These are phyloP conservation scores for Penicillium sp. DNA, from an alignment of 2,329 filamentous ascomycete species.

Conservation along the genomic window DNA sequence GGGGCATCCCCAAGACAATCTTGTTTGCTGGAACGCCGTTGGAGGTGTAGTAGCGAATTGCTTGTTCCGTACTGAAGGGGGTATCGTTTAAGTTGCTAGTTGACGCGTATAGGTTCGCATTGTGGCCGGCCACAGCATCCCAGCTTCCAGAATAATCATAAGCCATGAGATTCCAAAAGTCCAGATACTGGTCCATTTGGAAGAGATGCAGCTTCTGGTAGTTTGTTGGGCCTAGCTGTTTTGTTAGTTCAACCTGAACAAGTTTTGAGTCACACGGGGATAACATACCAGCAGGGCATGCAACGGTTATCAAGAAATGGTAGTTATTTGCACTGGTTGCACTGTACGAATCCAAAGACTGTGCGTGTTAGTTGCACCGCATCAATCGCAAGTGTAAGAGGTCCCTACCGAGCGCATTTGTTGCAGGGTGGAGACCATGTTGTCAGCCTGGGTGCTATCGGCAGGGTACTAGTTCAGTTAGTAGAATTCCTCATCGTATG, in stretches of 20 bases:
- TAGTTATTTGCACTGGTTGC: conserved; percentile 29
- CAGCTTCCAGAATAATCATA: conserved; percentile 82
- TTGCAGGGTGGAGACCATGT: conserved; percentile 31
- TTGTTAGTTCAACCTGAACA: neutral
- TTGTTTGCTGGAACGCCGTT: conserved; percentile 62
- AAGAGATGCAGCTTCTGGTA: conserved; percentile 39
- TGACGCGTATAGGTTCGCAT: conserved; percentile 68
- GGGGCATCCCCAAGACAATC: conserved; percentile 81
- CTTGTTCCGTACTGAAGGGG: conserved; percentile 68
- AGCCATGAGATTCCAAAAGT: conserved; percentile 61
- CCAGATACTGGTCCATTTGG: conserved; percentile 43
- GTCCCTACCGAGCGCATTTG: conserved; percentile 22
- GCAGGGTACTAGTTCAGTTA: conserved; percentile 23
- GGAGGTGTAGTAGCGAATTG: conserved; percentile 63
- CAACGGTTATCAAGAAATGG: conserved; percentile 42
- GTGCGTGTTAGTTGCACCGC: neutral
- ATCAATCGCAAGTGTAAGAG: neutral
- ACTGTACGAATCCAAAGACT: conserved; percentile 39
- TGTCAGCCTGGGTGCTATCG: conserved; percentile 24
- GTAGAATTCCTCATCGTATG: neutral
- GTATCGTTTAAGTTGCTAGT: conserved; percentile 55
- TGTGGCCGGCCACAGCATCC: conserved; percentile 66
- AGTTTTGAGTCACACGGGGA: too few species aligned
- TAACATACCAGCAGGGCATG: conserved; percentile 37
- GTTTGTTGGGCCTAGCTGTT: conserved; percentile 31